Conservation (phyloP, 345 rosid genomes). For the Psidium friedrichsthalianum region DNA sequence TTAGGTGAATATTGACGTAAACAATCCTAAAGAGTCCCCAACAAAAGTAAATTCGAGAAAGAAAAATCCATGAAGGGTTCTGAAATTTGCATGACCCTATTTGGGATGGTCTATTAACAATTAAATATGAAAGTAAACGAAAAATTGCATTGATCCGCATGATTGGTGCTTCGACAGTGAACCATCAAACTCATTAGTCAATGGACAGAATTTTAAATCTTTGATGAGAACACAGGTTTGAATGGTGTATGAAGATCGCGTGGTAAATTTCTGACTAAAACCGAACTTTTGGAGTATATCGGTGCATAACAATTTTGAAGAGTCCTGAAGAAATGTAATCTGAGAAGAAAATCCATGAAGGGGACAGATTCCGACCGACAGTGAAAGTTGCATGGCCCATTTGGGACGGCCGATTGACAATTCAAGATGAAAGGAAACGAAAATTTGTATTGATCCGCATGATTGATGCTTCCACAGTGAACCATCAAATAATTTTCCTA, state of each 20-base stretch:
- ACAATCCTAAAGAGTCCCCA: not conserved
- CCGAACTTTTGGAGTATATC: too few species aligned
- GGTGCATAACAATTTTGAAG: too few species aligned
- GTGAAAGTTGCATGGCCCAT: too few species aligned
- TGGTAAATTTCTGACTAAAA: too few species aligned
- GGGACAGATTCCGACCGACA: too few species aligned
- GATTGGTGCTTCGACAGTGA: not conserved
- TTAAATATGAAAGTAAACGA: not conserved
- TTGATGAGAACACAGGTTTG: not conserved
- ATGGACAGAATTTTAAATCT: not conserved
- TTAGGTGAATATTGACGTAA: not conserved
- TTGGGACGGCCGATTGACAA: too few species aligned
- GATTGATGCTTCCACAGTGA: too few species aligned
- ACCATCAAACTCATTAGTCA: not conserved
- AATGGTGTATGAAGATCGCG: not conserved
- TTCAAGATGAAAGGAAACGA: too few species aligned
- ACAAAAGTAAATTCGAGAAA: not conserved
- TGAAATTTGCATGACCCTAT: not conserved
- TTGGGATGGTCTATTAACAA: not conserved
- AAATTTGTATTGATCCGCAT: too few species aligned
- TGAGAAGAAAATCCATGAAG: too few species aligned
- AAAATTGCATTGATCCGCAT: not conserved
- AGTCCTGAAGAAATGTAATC: too few species aligned
- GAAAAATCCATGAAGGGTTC: not conserved
- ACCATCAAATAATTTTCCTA: too few species aligned